These are phyloP conservation scores for Phytopythium aichiense DNA, from an alignment of 352 stramenopile species.

Conservation along the genomic window DNA sequence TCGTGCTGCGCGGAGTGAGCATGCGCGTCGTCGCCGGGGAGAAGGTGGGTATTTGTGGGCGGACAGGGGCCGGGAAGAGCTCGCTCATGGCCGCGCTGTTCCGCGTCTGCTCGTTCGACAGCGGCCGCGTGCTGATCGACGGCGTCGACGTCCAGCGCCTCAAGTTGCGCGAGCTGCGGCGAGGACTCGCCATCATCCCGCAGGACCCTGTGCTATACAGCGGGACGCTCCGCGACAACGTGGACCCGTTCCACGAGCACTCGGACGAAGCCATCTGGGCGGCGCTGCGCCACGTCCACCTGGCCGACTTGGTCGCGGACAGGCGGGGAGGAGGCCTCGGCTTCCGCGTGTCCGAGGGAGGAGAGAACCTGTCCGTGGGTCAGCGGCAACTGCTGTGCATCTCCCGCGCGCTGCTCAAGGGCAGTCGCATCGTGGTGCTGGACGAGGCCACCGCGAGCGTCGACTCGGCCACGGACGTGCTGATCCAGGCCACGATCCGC, in stretches of 20 bases:
- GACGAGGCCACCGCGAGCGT: slow-evolving; percentile 95
- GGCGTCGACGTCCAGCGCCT: slow-evolving; percentile 60
- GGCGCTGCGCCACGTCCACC: slow-evolving; percentile 51
- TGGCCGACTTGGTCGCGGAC: slow-evolving; percentile 61
- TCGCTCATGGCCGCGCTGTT: slow-evolving; percentile 44
- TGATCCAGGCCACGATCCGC: slow-evolving; percentile 48
- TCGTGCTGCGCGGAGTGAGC: slow-evolving; percentile 31
- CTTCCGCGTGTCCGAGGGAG: slow-evolving; percentile 85
- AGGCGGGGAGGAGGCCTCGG: slow-evolving; percentile 55
- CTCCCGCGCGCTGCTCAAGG: slow-evolving; percentile 88
- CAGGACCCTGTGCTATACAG: slow-evolving; percentile 89
- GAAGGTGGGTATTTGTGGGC: slow-evolving; percentile 53
- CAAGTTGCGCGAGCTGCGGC: slow-evolving; percentile 28
- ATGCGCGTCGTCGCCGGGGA: slow-evolving; percentile 31
- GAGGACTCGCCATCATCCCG: slow-evolving; percentile 47
- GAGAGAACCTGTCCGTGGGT: slow-evolving; percentile 94
- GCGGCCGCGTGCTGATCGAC: slow-evolving; percentile 82
- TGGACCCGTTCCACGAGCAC: slow-evolving; percentile 88
- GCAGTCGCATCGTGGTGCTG: slow-evolving; percentile 88
- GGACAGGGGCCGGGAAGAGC: slow-evolving; percentile 41
- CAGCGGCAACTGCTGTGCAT: slow-evolving; percentile 96
- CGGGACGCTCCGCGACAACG: slow-evolving; percentile 84
- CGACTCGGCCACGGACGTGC: slow-evolving; percentile 68
- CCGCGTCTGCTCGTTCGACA: slow-evolving; percentile 40
- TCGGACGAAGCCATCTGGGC: slow-evolving; percentile 58